Percentiles rank a stretch among this genome's conserved stretches.
phyloP scores from a whole-genome alignment of 345 rosid genomes.

The Hibiscus trionum region DNA sequence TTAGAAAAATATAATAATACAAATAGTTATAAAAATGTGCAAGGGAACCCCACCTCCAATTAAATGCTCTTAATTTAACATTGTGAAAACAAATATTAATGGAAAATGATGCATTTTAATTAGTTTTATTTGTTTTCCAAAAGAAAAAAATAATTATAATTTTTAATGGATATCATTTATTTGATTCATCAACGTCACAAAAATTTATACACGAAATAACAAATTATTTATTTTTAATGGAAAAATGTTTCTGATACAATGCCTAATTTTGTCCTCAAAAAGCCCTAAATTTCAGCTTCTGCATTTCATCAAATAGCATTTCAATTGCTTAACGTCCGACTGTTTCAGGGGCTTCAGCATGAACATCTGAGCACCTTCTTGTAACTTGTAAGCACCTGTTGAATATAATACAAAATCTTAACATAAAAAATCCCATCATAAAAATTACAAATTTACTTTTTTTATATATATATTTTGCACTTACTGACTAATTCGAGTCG shows the following conservation, averaged over 20 bases:
- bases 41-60: no score
- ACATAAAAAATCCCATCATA: neutral
- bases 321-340: conserved; percentile 61
- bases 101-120: no score
- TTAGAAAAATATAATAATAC: no score
- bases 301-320: conserved; percentile 39
- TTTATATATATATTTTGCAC: neutral
- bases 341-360: conserved; percentile 78
- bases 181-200: no score
- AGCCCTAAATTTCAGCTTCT: conserved; percentile 7
- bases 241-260: neutral
- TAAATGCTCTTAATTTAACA: no score
- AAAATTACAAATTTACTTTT: neutral
- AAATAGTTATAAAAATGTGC: no score
- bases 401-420: neutral
- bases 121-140: no score
- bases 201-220: no score
- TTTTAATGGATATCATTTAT: neutral
- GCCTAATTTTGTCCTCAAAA: neutral
- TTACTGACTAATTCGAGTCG: conserved; percentile 66
- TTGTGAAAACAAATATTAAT: no score
- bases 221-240: neutral
- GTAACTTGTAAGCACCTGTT: conserved; percentile 65
- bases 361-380: conserved; percentile 87
- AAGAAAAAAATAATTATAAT: no score